Conservation (phyloP, 495 filamentous ascomycete genomes). For the Letharia lupina region DNA sequence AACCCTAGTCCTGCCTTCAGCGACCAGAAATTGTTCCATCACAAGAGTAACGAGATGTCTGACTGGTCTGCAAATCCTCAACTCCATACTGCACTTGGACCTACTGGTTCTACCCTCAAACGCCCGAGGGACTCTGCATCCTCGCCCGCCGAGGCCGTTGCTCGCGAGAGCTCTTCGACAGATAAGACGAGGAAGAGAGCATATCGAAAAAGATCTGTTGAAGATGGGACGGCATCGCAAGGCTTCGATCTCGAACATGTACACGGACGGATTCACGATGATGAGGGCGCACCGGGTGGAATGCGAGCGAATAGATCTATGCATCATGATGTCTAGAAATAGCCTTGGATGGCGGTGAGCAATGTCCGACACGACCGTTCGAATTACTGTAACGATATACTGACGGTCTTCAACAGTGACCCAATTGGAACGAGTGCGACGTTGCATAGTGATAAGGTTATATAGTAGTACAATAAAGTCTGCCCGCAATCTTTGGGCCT, state of each 20-base stretch:
- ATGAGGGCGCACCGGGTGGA: background rate
- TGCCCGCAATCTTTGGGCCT: too few species aligned
- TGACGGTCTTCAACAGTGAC: background rate
- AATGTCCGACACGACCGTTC: background rate
- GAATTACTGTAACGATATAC: background rate
- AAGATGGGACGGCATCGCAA: background rate
- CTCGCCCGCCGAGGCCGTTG: background rate
- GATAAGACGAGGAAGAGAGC: background rate
- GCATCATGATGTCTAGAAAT: background rate
- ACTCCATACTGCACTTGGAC: background rate
- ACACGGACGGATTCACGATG: background rate
- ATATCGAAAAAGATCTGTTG: background rate
- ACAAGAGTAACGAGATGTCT: background rate
- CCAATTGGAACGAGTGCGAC: too few species aligned
- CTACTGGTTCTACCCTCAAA: background rate
- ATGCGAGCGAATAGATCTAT: background rate
- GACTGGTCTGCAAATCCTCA: background rate
- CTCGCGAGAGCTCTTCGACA: background rate
- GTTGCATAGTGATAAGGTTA: too few species aligned
- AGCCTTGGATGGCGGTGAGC: background rate
- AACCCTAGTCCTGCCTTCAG: background rate
- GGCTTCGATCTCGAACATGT: background rate
- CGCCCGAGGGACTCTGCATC: background rate
- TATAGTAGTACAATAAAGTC: too few species aligned
- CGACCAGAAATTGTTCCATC: background rate